Evolutionary conservation across 331 rosid genomes (phyloP).

Genomic region (Arachis monticola): DNA sequence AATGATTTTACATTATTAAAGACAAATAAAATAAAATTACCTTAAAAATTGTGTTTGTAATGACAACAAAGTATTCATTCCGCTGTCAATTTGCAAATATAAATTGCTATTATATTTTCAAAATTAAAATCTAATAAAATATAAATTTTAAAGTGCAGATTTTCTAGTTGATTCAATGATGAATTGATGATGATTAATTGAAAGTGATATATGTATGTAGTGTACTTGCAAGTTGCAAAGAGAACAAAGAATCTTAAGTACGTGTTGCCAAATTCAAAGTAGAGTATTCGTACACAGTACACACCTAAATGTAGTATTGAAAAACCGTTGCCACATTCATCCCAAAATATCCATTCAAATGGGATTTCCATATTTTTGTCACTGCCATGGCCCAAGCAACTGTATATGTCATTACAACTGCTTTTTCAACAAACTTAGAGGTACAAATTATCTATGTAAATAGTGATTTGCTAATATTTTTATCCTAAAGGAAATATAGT

Average conservation of each 20-base stretch:
- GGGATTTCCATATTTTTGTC: not conserved
- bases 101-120: not conserved
- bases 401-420: not conserved
- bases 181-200: no score
- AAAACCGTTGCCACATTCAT: not conserved
- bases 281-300: slow-evolving; percentile 11
- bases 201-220: not conserved
- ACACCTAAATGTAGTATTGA: not conserved
- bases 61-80: not conserved
- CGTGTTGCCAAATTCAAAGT: slow-evolving; percentile 10
- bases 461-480: no score
- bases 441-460: not conserved
- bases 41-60: not conserved
- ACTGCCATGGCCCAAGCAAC: not conserved
- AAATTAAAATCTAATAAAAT: not conserved
- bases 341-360: not conserved
- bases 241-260: not conserved
- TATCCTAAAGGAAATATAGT: no score
- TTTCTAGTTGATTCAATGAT: not conserved
- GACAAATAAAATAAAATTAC: not conserved
- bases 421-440: not conserved
- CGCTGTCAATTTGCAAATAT: not conserved
- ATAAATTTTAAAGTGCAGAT: not conserved
- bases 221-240: not conserved
- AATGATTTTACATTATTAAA: no score